Evolutionary conservation across 345 rosid species (phyloP), one percentile per base, ranked within the genome.

Genomic region (Melaleuca quinquenervia): DNA sequence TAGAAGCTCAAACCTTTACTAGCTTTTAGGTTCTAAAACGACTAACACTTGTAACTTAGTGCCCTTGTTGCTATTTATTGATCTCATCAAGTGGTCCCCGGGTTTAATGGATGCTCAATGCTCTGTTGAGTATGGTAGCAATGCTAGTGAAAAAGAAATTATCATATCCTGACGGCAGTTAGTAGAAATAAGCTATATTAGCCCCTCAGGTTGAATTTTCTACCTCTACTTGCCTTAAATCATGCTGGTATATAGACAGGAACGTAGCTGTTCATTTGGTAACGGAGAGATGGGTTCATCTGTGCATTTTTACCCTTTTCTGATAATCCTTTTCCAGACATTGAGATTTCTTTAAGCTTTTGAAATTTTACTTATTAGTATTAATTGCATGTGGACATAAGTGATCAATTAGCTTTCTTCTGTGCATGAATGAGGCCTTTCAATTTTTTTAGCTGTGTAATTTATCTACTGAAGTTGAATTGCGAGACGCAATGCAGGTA

Each of bases 401-500:
- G 45, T 32, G 78, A 32, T 70, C 78, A 32, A 1, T 70, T 45
- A 32, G 13, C 76, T 64, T 16, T 32, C 45, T 32, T 64, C 45
- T 64, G 48, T 32, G 78, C 48, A 32, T 32, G 78, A 70, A 32
- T 2, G 78, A 32, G 12, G 78, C 78, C 48, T 32, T 70, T 11
- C 48, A 70, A 70, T 70, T 70, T 18, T 18, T 6, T 24, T 32
- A 70, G 48, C 48, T 70, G 8, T 70, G 48, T 32, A 70, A 70
- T 32, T 32, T 70, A 16, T 70, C 45, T 45, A 70, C 9, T 8
- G 78, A 70, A 8, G 48, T 70, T 70, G 6, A 70, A 18, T 70
- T 70, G 78, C 22, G 45, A 70, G 48, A 70, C 24, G 16, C 24
- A 18, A 18, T 70, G 85, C 92, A 96, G 99, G 93, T 91, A 92